Conservation (phyloP, 2,329 filamentous ascomycete genomes). For the Exophiala calicioides region DNA sequence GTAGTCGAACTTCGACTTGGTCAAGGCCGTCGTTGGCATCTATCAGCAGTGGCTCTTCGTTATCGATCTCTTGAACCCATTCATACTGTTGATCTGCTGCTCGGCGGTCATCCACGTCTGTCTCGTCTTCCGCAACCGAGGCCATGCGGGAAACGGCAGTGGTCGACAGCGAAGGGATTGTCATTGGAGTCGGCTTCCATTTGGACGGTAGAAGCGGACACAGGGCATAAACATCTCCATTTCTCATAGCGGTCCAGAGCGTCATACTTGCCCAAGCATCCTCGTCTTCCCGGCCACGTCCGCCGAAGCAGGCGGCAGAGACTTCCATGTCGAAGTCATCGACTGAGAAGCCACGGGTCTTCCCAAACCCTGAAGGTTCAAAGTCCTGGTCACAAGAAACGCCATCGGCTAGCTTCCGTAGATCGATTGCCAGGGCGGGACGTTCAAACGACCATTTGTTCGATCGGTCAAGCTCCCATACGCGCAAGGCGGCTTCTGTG, state of each 20-base stretch:
- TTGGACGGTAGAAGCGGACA: slow-evolving; percentile 85
- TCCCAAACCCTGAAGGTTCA: slow-evolving; percentile 69
- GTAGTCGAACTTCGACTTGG: slow-evolving; percentile 56
- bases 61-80: slow-evolving; percentile 60
- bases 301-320: slow-evolving; percentile 85
- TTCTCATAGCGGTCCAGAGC: slow-evolving; percentile 92
- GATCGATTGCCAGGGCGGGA: slow-evolving; percentile 78
- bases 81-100: slow-evolving; percentile 57
- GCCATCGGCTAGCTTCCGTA: slow-evolving; percentile 86
- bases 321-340: slow-evolving; percentile 94
- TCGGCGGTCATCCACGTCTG: slow-evolving; percentile 48
- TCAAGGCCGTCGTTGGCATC: slow-evolving; percentile 39
- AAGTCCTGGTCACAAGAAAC: slow-evolving; percentile 81
- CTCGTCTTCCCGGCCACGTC: slow-evolving; percentile 59
- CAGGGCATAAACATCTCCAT: slow-evolving; percentile 89
- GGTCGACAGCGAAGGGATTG: slow-evolving; percentile 79
- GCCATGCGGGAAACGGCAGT: slow-evolving; percentile 73
- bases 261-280: slow-evolving; percentile 91
- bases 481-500: slow-evolving; percentile 78
- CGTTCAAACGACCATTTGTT: slow-evolving; percentile 86
- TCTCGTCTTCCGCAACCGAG: slow-evolving; percentile 43
- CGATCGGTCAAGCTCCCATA: slow-evolving; percentile 86
- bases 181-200: slow-evolving; percentile 75
- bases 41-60: slow-evolving; percentile 51
- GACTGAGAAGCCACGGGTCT: slow-evolving; percentile 80